Percentiles rank a stretch among this genome's conserved stretches.
Evolutionary conservation across 2,329 filamentous ascomycete species (phyloP).

Genomic region (Cladosporium halotolerans): DNA sequence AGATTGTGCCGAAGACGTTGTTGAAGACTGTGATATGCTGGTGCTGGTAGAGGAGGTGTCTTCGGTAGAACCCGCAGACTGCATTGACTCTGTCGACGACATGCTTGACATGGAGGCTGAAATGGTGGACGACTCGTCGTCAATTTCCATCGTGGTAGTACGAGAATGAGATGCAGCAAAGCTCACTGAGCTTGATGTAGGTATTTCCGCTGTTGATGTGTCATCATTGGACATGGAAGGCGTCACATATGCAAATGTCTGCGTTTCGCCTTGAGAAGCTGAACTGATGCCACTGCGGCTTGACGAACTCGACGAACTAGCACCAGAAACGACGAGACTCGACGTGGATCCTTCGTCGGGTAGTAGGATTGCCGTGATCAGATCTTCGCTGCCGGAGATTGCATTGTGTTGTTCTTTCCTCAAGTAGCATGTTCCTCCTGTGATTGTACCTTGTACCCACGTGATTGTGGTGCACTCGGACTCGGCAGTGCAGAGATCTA

Average conservation of each 20-base stretch:
- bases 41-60: not conserved
- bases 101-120: not conserved
- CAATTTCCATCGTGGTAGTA: not conserved
- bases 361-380: not conserved
- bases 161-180: no score
- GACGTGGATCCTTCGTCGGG: not conserved
- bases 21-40: no score
- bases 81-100: not conserved
- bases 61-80: not conserved
- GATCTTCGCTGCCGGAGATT: not conserved
- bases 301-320: not conserved
- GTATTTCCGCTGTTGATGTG: no score
- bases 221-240: no score
- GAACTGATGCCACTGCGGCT: not conserved
- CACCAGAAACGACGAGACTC: not conserved
- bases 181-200: no score
- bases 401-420: not conserved
- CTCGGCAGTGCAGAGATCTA: not conserved
- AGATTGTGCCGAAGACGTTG: not conserved
- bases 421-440: constrained; percentile 9
- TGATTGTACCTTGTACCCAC: not conserved
- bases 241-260: no score
- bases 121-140: not conserved
- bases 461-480: not conserved
- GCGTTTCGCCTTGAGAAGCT: no score